Conservation (phyloP, 2,329 filamentous ascomycete species). For the Colletotrichum sublineola region DNA sequence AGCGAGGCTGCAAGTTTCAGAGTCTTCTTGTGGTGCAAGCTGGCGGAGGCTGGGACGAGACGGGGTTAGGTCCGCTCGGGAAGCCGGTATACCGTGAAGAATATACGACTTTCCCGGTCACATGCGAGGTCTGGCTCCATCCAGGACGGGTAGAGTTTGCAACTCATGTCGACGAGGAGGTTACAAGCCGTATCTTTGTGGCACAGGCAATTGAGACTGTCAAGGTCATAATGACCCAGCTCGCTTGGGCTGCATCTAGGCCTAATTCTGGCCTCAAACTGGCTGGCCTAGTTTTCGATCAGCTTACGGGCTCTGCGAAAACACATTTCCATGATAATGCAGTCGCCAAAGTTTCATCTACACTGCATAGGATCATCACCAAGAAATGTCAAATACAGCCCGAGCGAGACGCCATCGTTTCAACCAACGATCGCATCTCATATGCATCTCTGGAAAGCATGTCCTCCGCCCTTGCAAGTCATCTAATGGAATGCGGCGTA, state of each 20-base stretch:
- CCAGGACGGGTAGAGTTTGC: conserved; percentile 24
- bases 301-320: background rate
- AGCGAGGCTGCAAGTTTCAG: conserved; percentile 45
- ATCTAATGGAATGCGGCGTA: background rate
- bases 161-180: conserved; percentile 33
- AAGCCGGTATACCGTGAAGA: conserved; percentile 37
- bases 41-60: conserved; percentile 28
- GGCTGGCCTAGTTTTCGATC: background rate
- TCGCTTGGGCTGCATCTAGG: conserved; percentile 9
- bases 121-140: conserved; percentile 33
- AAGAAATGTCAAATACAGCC: background rate
- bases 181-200: conserved; percentile 28
- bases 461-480: conserved; percentile 5
- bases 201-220: conserved; percentile 24
- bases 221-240: conserved; percentile 27
- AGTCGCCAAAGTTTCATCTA: background rate
- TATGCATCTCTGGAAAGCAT: conserved; percentile 10
- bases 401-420: conserved; percentile 8
- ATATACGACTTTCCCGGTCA: conserved; percentile 35
- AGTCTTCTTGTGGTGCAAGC: conserved; percentile 50
- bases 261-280: background rate
- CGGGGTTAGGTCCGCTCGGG: conserved; percentile 16
- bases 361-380: conserved; percentile 17
- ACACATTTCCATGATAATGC: no score
- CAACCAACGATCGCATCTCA: background rate